These are phyloP conservation scores for Pseudonectria foliicola DNA, from an alignment of 2,329 filamentous ascomycete species.

Conservation along the genomic window DNA sequence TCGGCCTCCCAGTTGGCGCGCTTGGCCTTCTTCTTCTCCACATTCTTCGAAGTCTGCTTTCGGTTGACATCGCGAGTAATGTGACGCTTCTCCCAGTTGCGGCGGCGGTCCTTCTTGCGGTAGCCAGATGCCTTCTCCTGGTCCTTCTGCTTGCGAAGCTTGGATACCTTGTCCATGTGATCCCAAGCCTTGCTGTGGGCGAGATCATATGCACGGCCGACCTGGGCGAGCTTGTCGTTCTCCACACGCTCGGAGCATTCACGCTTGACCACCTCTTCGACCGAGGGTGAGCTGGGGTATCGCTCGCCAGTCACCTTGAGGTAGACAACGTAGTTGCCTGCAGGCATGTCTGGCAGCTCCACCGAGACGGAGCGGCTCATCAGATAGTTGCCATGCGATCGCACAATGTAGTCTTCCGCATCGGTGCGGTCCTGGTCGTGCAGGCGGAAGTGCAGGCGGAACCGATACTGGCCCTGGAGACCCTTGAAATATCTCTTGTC, in stretches of 20 bases:
- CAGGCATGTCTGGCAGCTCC: conserved; percentile 46
- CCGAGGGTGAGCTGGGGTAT: conserved; percentile 33
- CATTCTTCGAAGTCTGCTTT: conserved; percentile 34
- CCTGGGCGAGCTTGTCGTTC: conserved; percentile 52
- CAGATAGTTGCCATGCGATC: conserved; percentile 51
- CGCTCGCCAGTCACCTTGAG: conserved; percentile 48
- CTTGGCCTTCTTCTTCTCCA: conserved; percentile 26
- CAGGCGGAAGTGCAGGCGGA: conserved; percentile 43
- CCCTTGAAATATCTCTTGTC: conserved; percentile 57
- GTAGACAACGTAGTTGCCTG: conserved; percentile 51
- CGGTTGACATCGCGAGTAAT: conserved; percentile 35
- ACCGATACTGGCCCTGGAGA: conserved; percentile 51
- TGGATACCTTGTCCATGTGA: conserved; percentile 42
- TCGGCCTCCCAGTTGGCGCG: conserved; percentile 22
- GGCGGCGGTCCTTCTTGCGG: conserved; percentile 37
- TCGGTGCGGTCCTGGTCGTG: conserved; percentile 40
- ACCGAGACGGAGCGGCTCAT: conserved; percentile 53
- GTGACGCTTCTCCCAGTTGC: conserved; percentile 43
- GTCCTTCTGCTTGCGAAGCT: conserved; percentile 42
- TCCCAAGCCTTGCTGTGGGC: conserved; percentile 51
- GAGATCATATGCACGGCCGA: conserved; percentile 52
- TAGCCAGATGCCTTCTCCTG: conserved; percentile 42
- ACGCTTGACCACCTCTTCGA: conserved; percentile 50
- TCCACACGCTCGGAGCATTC: conserved; percentile 40
- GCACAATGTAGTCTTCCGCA: conserved; percentile 53